These are phyloP conservation scores for Apiospora kogelbergensis DNA, from an alignment of 2,329 filamentous ascomycete genomes.

Conservation along the genomic window DNA sequence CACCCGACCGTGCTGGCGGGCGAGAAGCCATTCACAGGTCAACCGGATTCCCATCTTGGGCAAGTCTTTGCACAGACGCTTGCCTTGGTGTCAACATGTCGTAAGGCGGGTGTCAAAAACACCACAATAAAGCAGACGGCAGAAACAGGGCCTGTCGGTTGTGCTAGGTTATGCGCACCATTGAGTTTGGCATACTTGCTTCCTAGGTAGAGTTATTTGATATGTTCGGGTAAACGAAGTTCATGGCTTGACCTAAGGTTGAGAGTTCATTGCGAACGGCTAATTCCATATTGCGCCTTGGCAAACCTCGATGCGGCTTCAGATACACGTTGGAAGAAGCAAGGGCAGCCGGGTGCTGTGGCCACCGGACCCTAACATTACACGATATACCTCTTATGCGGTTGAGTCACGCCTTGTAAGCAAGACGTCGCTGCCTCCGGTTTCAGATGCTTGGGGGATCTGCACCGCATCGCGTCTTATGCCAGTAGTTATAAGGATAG, in stretches of 20 bases:
- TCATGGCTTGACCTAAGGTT: slow-evolving; percentile 1
- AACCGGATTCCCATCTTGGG: not conserved
- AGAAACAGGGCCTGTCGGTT: not conserved
- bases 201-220: not conserved
- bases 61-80: not conserved
- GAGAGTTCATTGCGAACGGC: not conserved
- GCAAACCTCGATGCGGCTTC: not conserved
- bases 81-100: slow-evolving; percentile 1
- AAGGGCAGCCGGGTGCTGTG: not conserved
- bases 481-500: not conserved
- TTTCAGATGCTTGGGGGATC: not conserved
- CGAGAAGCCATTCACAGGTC: not conserved
- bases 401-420: not conserved
- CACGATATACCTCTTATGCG: not conserved
- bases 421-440: not conserved
- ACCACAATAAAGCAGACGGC: not conserved
- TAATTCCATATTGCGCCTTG: not conserved
- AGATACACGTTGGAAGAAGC: not conserved
- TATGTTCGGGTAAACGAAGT: not conserved
- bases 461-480: not conserved
- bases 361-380: not conserved
- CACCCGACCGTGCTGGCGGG: not conserved
- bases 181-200: slow-evolving; percentile 5
- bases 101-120: slow-evolving; percentile 6
- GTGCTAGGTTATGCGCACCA: not conserved